These are phyloP conservation scores for Tetrastigma voinierianum DNA, from an alignment of 164 flowering plant genomes.

Conservation along the genomic window DNA sequence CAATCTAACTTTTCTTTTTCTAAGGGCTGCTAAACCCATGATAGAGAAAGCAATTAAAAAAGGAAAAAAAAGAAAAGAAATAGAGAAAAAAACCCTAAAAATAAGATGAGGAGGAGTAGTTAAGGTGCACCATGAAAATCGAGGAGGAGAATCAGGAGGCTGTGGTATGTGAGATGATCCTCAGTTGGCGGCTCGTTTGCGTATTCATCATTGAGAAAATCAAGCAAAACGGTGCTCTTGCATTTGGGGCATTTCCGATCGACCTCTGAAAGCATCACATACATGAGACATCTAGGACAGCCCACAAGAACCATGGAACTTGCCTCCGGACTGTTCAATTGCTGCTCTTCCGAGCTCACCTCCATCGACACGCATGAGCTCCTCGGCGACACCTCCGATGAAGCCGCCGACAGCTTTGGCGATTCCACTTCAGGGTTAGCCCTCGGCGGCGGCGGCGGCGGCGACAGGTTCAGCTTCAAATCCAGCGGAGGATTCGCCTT, in stretches of 20 bases:
- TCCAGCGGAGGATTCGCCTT: slow-evolving; percentile 5
- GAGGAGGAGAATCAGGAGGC: too few relatives aligned
- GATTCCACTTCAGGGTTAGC: not conserved
- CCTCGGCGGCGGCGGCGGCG: slow-evolving; percentile 22
- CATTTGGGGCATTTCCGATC: slow-evolving; percentile 71
- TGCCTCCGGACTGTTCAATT: slow-evolving; percentile 5
- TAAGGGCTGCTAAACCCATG: too few relatives aligned
- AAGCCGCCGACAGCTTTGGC: slow-evolving; percentile 4
- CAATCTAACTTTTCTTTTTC: too few relatives aligned
- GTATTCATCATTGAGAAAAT: slow-evolving; percentile 24
- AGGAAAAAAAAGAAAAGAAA: too few relatives aligned
- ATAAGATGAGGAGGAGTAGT: too few relatives aligned
- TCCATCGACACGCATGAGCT: slow-evolving; percentile 33
- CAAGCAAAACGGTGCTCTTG: slow-evolving; percentile 66
- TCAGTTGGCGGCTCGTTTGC: not conserved
- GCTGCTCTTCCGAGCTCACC: slow-evolving; percentile 1
- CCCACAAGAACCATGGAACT: slow-evolving; percentile 67
- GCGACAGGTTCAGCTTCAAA: slow-evolving; percentile 25
- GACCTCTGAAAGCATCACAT: slow-evolving; percentile 56
- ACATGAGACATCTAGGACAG: slow-evolving; percentile 73
- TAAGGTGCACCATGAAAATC: too few relatives aligned
- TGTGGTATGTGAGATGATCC: not conserved
- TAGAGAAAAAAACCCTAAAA: too few relatives aligned
- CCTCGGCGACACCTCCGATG: slow-evolving; percentile 14
- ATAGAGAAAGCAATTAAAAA: too few relatives aligned